These are phyloP conservation scores for Emergomyces orientalis DNA, from an alignment of 2,329 filamentous ascomycete species.

Conservation along the genomic window DNA sequence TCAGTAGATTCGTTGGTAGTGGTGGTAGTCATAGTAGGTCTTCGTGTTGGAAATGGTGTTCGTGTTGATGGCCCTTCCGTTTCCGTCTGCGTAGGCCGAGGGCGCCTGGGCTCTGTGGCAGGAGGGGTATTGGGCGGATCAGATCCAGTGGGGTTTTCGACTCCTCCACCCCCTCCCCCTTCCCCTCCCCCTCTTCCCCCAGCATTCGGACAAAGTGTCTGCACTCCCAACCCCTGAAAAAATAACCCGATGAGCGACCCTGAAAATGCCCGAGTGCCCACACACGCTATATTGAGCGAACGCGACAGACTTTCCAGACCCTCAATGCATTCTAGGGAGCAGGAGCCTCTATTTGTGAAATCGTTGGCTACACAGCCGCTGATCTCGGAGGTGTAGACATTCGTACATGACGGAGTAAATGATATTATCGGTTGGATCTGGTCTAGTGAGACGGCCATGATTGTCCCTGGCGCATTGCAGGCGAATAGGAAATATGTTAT, in stretches of 20 bases:
- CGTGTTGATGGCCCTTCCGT: neutral
- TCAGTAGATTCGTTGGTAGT: neutral
- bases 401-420: constrained; percentile 6
- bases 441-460: constrained; percentile 1
- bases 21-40: neutral
- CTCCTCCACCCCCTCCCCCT: neutral
- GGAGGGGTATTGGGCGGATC: neutral
- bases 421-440: constrained; percentile 4
- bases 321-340: constrained; percentile 16
- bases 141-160: neutral
- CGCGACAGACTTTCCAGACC: constrained; percentile 13
- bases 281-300: constrained; percentile 13
- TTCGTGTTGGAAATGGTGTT: neutral
- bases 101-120: neutral
- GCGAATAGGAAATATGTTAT: neutral
- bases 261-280: constrained; percentile 14
- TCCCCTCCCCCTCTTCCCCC: neutral
- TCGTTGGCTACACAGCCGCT: constrained; percentile 6
- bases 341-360: constrained; percentile 11
- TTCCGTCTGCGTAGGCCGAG: neutral
- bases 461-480: neutral
- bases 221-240: constrained; percentile 13
- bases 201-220: constrained; percentile 16
- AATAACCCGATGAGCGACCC: constrained; percentile 19
- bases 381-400: constrained; percentile 5